Evolutionary conservation across 345 rosid species (phyloP).

Genomic region (Syzygium jambos): DNA sequence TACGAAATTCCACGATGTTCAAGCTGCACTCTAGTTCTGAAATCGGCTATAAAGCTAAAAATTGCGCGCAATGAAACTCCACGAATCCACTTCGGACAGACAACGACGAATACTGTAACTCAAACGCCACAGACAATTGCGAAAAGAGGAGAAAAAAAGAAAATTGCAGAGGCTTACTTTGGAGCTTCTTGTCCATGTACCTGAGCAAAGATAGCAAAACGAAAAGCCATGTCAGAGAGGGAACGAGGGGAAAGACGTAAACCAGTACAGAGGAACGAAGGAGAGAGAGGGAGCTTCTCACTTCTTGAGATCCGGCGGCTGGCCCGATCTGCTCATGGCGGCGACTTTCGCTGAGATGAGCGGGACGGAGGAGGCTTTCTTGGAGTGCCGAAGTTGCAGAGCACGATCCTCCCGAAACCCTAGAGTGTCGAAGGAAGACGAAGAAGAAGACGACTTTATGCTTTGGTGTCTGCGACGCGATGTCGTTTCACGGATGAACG

Average conservation of each 20-base stretch:
- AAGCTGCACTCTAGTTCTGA: neutral
- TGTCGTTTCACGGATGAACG: neutral
- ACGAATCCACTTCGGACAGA: neutral
- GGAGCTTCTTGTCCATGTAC: slow-evolving; percentile 24
- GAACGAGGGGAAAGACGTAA: neutral
- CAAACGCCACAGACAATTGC: neutral
- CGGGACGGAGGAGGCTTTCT: neutral
- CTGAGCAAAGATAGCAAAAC: neutral
- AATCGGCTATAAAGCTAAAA: neutral
- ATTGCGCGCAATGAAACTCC: neutral
- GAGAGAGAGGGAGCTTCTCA: neutral
- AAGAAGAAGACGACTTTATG: neutral
- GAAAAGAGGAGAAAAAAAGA: neutral
- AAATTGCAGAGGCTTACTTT: slow-evolving; percentile 3
- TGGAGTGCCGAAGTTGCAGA: neutral
- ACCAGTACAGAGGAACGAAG: neutral
- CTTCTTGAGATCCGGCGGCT: slow-evolving; percentile 24
- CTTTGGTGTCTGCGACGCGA: neutral
- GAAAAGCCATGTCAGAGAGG: neutral
- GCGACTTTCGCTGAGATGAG: neutral
- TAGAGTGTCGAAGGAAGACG: neutral
- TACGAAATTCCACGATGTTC: neutral
- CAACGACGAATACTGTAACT: neutral
- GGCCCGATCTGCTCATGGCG: slow-evolving; percentile 24
- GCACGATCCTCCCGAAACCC: neutral